Conservation (phyloP, 345 rosid genomes). For the Cardamine resedifolia region DNA sequence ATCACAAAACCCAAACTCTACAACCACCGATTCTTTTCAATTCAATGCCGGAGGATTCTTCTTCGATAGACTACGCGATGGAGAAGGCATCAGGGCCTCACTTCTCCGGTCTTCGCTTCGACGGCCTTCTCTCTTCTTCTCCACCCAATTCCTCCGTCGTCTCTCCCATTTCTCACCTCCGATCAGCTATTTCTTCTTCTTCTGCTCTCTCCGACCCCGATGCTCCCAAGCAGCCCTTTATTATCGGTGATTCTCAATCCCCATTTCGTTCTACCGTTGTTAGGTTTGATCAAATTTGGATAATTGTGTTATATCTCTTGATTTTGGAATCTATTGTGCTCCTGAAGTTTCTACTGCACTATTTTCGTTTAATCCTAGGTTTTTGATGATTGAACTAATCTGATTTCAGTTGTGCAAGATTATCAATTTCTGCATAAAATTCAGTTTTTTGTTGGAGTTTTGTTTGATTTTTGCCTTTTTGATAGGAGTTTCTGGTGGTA, state of each 20-base stretch:
- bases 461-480: background rate
- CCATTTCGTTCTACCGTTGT: background rate
- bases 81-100: conserved; percentile 96
- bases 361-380: background rate
- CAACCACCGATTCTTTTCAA: conserved; percentile 21
- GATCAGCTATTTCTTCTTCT: conserved; percentile 24
- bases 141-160: conserved; percentile 45
- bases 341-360: background rate
- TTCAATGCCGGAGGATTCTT: conserved; percentile 52
- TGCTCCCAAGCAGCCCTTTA: conserved; percentile 65
- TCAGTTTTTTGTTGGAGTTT: background rate
- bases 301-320: background rate
- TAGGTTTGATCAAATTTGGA: background rate
- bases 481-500: conserved; percentile 93
- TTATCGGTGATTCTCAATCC: conserved; percentile 56
- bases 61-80: conserved; percentile 73
- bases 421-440: background rate
- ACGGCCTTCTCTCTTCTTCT: conserved; percentile 62
- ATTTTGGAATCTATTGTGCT: background rate
- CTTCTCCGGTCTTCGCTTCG: conserved; percentile 92
- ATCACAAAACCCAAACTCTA: conserved; percentile 38
- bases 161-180: conserved; percentile 44
- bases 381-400: background rate
- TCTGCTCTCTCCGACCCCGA: conserved; percentile 31
- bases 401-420: background rate